Conservation (phyloP, 352 stramenopile genomes). For the Globisporangium camurandrum region DNA sequence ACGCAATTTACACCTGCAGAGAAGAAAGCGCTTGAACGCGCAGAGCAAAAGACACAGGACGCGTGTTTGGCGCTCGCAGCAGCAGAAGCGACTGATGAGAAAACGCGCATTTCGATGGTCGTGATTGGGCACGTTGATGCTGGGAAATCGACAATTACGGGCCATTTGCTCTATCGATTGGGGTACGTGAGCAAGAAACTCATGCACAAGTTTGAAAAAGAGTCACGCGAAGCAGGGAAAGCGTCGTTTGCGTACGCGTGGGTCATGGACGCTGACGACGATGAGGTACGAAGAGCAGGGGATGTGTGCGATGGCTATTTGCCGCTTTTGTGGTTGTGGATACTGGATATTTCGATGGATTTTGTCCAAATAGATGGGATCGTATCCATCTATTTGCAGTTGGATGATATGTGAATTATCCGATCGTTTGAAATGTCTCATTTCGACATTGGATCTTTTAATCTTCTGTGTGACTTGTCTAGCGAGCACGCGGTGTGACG, state of each 20-base stretch:
- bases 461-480: too few relatives aligned
- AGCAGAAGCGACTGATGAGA: constrained; percentile 61
- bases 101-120: constrained; percentile 88
- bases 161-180: constrained; percentile 99
- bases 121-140: constrained; percentile 96
- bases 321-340: too few relatives aligned
- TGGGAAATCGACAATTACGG: constrained; percentile 99
- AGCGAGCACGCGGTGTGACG: too few relatives aligned
- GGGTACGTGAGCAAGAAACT: constrained; percentile 98
- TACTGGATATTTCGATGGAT: too few relatives aligned
- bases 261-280: constrained; percentile 98
- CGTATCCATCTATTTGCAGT: too few relatives aligned
- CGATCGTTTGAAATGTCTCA: too few relatives aligned
- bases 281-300: too few relatives aligned
- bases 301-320: too few relatives aligned
- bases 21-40: constrained; percentile 58
- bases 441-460: too few relatives aligned
- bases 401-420: too few relatives aligned
- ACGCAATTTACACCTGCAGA: constrained; percentile 50
- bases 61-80: constrained; percentile 31
- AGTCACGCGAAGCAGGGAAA: constrained; percentile 95
- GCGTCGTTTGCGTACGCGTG: constrained; percentile 98
- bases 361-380: too few relatives aligned
- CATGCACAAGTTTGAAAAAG: constrained; percentile 99
- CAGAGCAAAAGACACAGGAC: constrained; percentile 64